Evolutionary conservation across 2,329 filamentous ascomycete genomes (phyloP), one percentile per base, ranked within the genome.

Genomic region (Talaromyces sp.): DNA sequence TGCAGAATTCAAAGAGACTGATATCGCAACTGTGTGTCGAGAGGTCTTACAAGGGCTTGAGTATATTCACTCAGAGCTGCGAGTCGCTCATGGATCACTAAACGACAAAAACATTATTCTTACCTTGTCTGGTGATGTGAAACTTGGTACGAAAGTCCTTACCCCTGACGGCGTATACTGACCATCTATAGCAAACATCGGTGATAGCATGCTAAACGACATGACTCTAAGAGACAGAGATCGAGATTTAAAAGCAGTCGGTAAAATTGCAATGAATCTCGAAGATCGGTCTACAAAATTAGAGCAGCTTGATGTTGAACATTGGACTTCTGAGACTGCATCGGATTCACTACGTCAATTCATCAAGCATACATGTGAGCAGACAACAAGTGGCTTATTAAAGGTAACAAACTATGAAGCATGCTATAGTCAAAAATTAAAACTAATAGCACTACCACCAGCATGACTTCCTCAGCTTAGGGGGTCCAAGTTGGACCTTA

Each of bases 51-150:
- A 56, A 48, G 58, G 60, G 8, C 41, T 62, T 12, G 27, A 56
- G n/a, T 60, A 62, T 43, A 62, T 62, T 48, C 58, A 62, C 31
- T 21, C 26, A 41, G 29, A 60, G 27, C 57, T 62, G 21, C 32
- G 58, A 26, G 60, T 62, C 9, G 12, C 50, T 43, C 38, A 62
- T 57, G 52, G 58, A 11, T 60, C 52, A 9, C 21, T 62, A 52
- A 51, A 27, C 19, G 21, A 17, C 7, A 52, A 26, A 29, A 58
- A 58, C 32, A 29, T 58, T 27, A 38, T 58, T 26, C 41, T 58
- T 17, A 58, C 56, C 26, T 50, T 58, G 38, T 31, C 56, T 5
- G 41, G 38, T 19, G n/a, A 48, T 29, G 38, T 58, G 14, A 58
- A 58, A 51, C 51, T 58, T 29, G 56, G 56, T 51, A 31, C 27